Evolutionary conservation across 768 basidiomycete genomes (phyloP).

Genomic region (Ramaria sp.): DNA sequence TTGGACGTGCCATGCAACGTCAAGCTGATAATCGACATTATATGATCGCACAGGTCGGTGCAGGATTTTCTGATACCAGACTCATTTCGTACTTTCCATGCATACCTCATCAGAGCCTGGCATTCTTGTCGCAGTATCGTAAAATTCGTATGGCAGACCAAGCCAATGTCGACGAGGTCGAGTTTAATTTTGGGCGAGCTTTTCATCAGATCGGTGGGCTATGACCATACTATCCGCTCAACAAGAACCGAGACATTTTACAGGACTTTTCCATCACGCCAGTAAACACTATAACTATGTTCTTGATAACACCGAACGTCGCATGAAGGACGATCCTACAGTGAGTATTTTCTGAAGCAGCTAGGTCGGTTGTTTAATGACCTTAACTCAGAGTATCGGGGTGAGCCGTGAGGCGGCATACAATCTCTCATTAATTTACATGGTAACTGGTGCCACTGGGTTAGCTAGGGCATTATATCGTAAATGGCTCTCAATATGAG

Average conservation of each 20-base stretch:
- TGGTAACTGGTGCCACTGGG: conserved; percentile 62
- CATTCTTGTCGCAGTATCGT: conserved; percentile 76
- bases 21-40: conserved; percentile 93
- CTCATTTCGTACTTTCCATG: neutral
- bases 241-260: neutral
- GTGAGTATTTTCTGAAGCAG: conserved; percentile 17
- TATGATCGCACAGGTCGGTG: conserved; percentile 57
- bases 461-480: conserved; percentile 62
- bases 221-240: neutral
- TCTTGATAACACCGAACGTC: conserved; percentile 46
- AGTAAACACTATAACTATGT: conserved; percentile 76
- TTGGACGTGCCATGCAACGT: conserved; percentile 86
- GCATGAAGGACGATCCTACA: conserved; percentile 21
- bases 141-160: conserved; percentile 37
- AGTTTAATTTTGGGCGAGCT: conserved; percentile 85
- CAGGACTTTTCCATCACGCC: conserved; percentile 75
- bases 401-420: conserved; percentile 75
- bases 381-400: conserved; percentile 29
- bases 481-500: conserved; percentile 69
- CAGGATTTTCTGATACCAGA: neutral
- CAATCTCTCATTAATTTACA: conserved; percentile 77
- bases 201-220: conserved; percentile 85
- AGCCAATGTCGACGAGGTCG: conserved; percentile 57
- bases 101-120: conserved; percentile 49
- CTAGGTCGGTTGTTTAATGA: neutral